Base-by-base conservation (phyloP, 306 rosid species). In the Albizia julibrissin region DNA sequence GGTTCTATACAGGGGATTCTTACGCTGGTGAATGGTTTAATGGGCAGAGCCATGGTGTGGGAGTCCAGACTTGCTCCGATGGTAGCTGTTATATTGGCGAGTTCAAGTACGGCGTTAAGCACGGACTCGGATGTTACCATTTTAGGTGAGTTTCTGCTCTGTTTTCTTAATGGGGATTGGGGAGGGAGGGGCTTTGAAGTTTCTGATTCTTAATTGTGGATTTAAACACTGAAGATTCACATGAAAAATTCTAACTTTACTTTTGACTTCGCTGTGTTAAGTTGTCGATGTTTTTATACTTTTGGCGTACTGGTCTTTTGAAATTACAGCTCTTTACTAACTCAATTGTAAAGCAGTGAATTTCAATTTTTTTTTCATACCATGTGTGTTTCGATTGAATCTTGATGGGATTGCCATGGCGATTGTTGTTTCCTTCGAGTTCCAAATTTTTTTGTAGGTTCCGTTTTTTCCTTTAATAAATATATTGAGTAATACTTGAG, bases 31-130 rank as follows among this genome's bases (percentile, higher is more conserved):
- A 96, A 44, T 96, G 99, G 99, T 91, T 80, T 83, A 93, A 91
- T 44, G 99, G 99, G 15, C 99, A 94, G 89, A 96, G 99, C 84
- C 97, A 92, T 85, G 99, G 99, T 1, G 58, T 96, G 6, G 99
- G 99, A 3, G 87, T 93, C 2, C 99, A 96, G 50, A 92, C 97
- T 74, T 96, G 99, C 88, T 85, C 98, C 1, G 99, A 96, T 85
- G 92, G 92, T 2, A 96, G 99, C 91, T 91, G 90, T 69, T 96
- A 89, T 70, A 82, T 89, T 43, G 99, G 99, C 14, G 92, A 88
- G 69, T 96, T 96, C 81, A 94, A 96, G 87, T 89, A 82, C 76
- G 99, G 97, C 8, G 97, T 90, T 42, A 96, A 96, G 85, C 99
- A 96, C 21, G 99, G 97, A 43, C 90, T 92, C 39, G 99, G 99